Base-by-base conservation (phyloP, 2,329 filamentous ascomycete genomes). In the Pyricularia sp. region DNA sequence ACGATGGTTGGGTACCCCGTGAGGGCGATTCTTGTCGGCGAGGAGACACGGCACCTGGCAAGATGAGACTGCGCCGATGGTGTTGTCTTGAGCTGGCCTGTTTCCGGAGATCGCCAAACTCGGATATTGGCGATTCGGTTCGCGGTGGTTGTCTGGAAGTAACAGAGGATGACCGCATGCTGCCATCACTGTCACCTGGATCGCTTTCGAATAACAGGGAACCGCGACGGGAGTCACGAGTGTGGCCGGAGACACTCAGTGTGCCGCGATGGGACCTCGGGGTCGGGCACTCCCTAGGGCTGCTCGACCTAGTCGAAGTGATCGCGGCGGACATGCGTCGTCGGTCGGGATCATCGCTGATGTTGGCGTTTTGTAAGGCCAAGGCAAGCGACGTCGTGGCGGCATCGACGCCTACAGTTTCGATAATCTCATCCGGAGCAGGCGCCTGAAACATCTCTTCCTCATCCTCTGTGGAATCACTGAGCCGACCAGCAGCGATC, bases 81-180 rank as follows among this genome's bases (percentile, higher is more conserved):
- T 90, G 87, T 68, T 96, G 91, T 66, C 89, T 84, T 57, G 89
- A 88, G 72, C 90, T 93, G 35, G 89, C 86, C 62, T 90, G 87
- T 66, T 91, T 84, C 67, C 88, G 84, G 26, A 96, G 78, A 68
- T 86, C 84, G 64, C 89, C 87, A 71, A 93, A 86, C 67, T 97
- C 94, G 5, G 92, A 96, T 24, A 91, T 88, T 2, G 94, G 94
- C 0, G 94, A 99, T 67, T 97, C 93, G 0, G 90, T 93, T 68
- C 92, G 84, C 60, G 86, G 80, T 12, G 85, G 85, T 40, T 78
- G 78, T 12, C 86, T 83, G 4, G 90, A 88, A 62, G 91, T 79
- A 4, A 89, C 79, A 0, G 92, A 96, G 2, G 86, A 85, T 0
- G 93, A 97, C 59, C 89, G 85, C 64, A 92, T 82, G 73, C 93